Conservation (phyloP, 495 filamentous ascomycete species). For the Neurospora terricola region DNA sequence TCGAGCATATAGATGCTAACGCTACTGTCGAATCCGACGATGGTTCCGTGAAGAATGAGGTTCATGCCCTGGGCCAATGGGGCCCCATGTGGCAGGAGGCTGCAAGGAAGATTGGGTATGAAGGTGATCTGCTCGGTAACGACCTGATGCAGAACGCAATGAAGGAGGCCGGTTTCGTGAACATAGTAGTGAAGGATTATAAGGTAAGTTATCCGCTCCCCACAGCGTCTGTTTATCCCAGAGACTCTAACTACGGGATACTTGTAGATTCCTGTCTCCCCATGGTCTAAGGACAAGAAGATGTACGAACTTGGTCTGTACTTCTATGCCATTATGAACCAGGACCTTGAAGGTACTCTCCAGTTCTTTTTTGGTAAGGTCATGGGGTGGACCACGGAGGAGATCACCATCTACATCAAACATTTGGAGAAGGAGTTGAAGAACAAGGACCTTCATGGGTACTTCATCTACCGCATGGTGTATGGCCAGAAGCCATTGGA, state of each 20-base stretch:
- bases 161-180: constrained; percentile 45
- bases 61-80: constrained; percentile 21
- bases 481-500: constrained; percentile 22
- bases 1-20: constrained; percentile 14
- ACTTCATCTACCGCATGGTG: constrained; percentile 13
- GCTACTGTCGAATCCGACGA: background rate
- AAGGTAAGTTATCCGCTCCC: background rate
- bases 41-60: background rate
- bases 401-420: background rate
- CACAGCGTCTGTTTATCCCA: background rate
- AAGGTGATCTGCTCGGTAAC: constrained; percentile 3
- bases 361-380: constrained; percentile 20
- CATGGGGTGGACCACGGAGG: constrained; percentile 15
- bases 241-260: background rate
- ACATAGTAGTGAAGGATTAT: constrained; percentile 28
- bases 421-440: background rate
- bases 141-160: constrained; percentile 47
- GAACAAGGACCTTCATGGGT: constrained; percentile 5
- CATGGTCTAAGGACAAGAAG: constrained; percentile 26
- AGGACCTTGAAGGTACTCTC: constrained; percentile 16
- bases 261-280: background rate
- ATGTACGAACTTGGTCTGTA: constrained; percentile 37
- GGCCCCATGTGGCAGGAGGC: constrained; percentile 16
- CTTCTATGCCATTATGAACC: constrained; percentile 11
- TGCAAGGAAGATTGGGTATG: constrained; percentile 5